Conservation (phyloP, 768 basidiomycete species). For the Lanmaoa rubissima region DNA sequence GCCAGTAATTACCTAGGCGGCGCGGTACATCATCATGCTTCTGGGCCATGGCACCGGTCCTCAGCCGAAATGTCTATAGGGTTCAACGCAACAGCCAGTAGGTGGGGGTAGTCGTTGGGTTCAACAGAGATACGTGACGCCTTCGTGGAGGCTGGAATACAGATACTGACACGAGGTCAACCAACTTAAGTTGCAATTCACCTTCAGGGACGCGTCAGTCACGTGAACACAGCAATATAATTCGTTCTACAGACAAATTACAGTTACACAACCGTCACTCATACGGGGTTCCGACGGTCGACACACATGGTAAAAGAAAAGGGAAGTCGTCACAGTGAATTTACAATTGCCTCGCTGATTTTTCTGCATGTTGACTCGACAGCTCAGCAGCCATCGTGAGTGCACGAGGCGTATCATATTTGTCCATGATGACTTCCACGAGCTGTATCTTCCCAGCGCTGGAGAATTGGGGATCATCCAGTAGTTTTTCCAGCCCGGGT, state of each 20-base stretch:
- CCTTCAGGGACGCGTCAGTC: constrained; percentile 24
- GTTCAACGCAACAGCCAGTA: not conserved
- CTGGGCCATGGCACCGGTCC: constrained; percentile 10
- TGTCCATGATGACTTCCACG: constrained; percentile 77
- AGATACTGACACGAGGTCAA: constrained; percentile 5
- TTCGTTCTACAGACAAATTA: not conserved
- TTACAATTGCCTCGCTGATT: constrained; percentile 23
- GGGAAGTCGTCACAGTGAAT: not conserved
- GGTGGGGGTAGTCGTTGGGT: not conserved
- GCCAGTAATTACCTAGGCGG: constrained; percentile 57
- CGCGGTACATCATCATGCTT: constrained; percentile 28
- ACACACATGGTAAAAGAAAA: not conserved
- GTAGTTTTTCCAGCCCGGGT: constrained; percentile 61
- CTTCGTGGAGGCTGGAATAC: not conserved
- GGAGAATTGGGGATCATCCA: constrained; percentile 62
- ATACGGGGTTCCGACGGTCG: not conserved
- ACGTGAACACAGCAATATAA: constrained; percentile 16
- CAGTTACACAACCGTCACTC: not conserved
- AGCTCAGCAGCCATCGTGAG: constrained; percentile 51
- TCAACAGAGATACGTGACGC: not conserved
- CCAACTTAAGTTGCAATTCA: constrained; percentile 1
- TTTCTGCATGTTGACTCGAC: constrained; percentile 12
- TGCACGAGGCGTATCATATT: constrained; percentile 66
- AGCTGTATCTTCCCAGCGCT: constrained; percentile 68
- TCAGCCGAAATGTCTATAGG: not conserved